Evolutionary conservation across 2,329 filamentous ascomycete genomes (phyloP).

Genomic region (Colletotrichum sp.): DNA sequence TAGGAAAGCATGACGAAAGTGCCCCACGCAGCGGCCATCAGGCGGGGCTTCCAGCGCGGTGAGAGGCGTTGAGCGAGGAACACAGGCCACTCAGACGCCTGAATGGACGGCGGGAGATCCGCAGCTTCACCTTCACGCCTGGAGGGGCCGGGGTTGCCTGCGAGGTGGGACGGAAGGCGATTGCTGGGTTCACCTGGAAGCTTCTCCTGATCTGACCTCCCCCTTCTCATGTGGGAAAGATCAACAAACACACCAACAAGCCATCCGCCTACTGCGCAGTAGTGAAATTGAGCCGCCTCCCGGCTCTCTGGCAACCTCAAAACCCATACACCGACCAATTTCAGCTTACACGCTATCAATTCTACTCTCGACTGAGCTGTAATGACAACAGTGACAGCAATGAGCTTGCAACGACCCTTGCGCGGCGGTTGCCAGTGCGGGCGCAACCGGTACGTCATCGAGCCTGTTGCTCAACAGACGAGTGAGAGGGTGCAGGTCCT

Average conservation of each 20-base stretch:
- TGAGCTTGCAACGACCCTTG: conserved; percentile 59
- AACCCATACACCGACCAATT: neutral
- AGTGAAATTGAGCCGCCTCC: neutral
- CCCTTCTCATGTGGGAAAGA: neutral
- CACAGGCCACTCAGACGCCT: neutral
- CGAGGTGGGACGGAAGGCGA: neutral
- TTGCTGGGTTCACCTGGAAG: conserved; percentile 20
- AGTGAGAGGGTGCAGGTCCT: conserved; percentile 68
- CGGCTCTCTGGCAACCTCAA: neutral
- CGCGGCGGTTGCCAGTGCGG: conserved; percentile 85
- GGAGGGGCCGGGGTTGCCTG: neutral
- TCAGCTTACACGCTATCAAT: neutral
- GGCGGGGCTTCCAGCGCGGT: neutral
- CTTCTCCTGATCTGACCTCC: conserved; percentile 9
- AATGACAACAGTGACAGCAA: conserved; percentile 30
- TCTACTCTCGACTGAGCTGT: neutral
- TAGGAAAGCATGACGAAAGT: conserved; percentile 1
- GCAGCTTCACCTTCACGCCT: neutral
- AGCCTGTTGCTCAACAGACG: conserved; percentile 63
- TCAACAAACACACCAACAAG: conserved; percentile 7
- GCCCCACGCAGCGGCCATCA: neutral
- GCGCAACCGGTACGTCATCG: conserved; percentile 80
- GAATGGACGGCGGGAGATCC: conserved; percentile 10
- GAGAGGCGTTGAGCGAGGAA: neutral
- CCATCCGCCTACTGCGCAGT: neutral